A percentile compares a stretch with the other conserved stretches of the same genome.
phyloP scores from a whole-genome alignment of 2,329 filamentous ascomycete genomes.

The Neofusicoccum ribis region DNA sequence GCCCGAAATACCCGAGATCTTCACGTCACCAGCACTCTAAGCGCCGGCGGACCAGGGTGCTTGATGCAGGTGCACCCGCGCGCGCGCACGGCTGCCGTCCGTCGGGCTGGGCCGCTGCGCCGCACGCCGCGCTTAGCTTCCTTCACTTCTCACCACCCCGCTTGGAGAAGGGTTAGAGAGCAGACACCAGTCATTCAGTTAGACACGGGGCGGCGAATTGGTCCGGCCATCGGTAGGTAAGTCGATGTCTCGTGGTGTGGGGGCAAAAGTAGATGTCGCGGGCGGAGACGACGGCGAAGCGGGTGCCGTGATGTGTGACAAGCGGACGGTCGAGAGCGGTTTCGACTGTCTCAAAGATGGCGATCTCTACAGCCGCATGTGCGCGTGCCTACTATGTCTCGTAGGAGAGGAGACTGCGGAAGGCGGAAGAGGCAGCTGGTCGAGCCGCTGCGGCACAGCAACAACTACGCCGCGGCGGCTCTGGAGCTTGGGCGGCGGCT shows the following conservation, averaged over 20 bases:
- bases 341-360: not conserved
- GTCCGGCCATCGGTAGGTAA: no score
- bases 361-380: not conserved
- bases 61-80: not conserved
- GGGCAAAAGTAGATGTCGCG: no score
- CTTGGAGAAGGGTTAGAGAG: not conserved
- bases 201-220: not conserved
- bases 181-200: not conserved
- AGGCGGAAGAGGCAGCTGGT: not conserved
- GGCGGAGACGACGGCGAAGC: no score
- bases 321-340: no score
- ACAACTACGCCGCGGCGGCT: not conserved
- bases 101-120: not conserved
- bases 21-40: not conserved
- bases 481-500: not conserved
- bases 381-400: not conserved
- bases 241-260: no score
- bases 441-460: not conserved
- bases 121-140: not conserved
- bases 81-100: not conserved
- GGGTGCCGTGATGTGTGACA: no score
- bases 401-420: not conserved
- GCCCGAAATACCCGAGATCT: not conserved
- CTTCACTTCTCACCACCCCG: not conserved
- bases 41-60: not conserved